phyloP scores from a whole-genome alignment of 495 filamentous ascomycete species.

The Penicillium macrosclerotiorum region DNA sequence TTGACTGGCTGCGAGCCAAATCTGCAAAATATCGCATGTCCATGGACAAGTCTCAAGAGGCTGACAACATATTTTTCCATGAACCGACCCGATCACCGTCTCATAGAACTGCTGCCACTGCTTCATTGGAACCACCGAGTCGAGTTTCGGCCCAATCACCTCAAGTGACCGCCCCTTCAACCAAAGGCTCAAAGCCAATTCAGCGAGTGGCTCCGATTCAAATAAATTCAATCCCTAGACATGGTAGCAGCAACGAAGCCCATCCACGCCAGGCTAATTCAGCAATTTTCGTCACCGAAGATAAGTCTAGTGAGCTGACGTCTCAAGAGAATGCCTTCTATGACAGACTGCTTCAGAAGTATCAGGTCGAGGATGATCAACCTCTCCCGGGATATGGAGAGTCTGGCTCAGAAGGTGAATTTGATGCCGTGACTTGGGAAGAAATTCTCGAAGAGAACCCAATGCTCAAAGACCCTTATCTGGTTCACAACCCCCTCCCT shows the following conservation, averaged over 20 bases:
- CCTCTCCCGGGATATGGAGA: constrained; percentile 64
- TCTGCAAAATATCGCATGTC: constrained; percentile 40
- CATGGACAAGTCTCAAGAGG: no score
- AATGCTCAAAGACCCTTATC: constrained; percentile 6
- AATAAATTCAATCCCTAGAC: not conserved
- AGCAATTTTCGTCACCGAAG: not conserved
- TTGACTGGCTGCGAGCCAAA: constrained; percentile 39
- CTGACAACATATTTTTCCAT: not conserved
- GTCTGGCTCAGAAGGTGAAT: constrained; percentile 55
- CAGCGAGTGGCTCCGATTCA: no score
- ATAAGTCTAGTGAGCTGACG: not conserved
- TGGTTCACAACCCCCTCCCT: not conserved
- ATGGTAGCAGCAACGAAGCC: not conserved
- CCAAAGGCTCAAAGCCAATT: no score
- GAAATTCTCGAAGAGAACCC: constrained; percentile 60
- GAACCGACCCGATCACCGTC: no score
- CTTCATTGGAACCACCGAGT: not conserved
- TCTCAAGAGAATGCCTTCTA: not conserved
- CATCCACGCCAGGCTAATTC: not conserved
- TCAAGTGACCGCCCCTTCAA: no score
- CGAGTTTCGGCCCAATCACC: no score
- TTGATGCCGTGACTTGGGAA: constrained; percentile 54
- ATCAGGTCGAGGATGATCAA: constrained; percentile 46
- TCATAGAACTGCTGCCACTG: not conserved
- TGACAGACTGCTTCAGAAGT: constrained; percentile 41